Evolutionary conservation across 768 basidiomycete genomes (phyloP).

Genomic region (Leccinellum rugosiceps): DNA sequence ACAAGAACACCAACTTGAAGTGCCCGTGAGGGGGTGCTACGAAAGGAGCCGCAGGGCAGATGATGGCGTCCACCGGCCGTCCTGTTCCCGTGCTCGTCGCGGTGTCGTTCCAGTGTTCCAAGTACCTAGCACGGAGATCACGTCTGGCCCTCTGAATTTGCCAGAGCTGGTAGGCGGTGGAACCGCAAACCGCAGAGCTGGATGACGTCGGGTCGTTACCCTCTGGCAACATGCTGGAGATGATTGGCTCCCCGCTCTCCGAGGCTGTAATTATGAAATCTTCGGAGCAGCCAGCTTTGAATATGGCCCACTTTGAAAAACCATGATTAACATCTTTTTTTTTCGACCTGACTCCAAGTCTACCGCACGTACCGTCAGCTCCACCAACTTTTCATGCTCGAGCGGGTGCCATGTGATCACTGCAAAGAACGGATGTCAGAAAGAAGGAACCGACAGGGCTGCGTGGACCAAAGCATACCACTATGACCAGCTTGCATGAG

Average conservation of each 20-base stretch:
- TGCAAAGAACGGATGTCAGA: slow-evolving; percentile 20
- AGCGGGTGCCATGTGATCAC: slow-evolving; percentile 72
- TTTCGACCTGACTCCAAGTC: neutral
- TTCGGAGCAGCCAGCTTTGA: slow-evolving; percentile 43
- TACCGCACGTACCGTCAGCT: slow-evolving; percentile 38
- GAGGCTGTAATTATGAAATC: slow-evolving; percentile 42
- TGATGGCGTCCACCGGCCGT: slow-evolving; percentile 73
- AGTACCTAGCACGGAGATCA: slow-evolving; percentile 51
- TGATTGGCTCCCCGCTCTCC: slow-evolving; percentile 51
- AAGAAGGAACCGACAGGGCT: neutral
- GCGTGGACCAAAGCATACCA: slow-evolving; percentile 37
- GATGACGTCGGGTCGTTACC: slow-evolving; percentile 22
- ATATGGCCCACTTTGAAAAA: slow-evolving; percentile 37
- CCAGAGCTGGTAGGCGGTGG: slow-evolving; percentile 65
- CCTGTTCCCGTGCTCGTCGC: slow-evolving; percentile 55
- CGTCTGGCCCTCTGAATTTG: slow-evolving; percentile 51
- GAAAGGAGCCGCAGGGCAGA: slow-evolving; percentile 59
- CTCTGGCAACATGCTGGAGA: slow-evolving; percentile 44
- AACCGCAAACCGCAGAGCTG: slow-evolving; percentile 23
- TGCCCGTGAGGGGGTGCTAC: slow-evolving; percentile 62
- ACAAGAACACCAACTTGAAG: slow-evolving; percentile 39
- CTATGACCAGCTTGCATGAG: slow-evolving; percentile 61
- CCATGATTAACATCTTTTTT: neutral
- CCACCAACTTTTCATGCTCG: slow-evolving; percentile 47
- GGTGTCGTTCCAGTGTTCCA: slow-evolving; percentile 62